Conservation (phyloP, 2,329 filamentous ascomycete genomes). For the Nemania sp. region DNA sequence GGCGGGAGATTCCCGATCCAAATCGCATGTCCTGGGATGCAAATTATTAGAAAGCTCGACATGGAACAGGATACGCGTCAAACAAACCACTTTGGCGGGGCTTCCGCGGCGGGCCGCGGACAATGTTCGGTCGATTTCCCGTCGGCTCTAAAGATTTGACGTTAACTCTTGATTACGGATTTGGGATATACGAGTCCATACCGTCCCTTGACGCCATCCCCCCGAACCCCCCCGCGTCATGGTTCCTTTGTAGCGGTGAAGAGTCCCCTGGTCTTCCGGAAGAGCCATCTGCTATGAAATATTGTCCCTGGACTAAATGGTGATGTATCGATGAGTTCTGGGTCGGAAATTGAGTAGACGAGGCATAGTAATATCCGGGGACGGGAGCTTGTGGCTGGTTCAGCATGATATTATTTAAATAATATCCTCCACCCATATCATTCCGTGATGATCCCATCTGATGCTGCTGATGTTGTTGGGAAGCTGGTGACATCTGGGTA, state of each 20-base stretch:
- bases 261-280: slow-evolving; percentile 25
- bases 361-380: slow-evolving; percentile 48
- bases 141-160: slow-evolving; percentile 36
- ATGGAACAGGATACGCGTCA: slow-evolving; percentile 7
- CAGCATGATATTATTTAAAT: slow-evolving; percentile 45
- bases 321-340: slow-evolving; percentile 42
- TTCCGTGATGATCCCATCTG: slow-evolving; percentile 38
- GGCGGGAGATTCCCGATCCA: slow-evolving; percentile 96
- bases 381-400: slow-evolving; percentile 16
- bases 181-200: slow-evolving; percentile 30
- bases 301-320: slow-evolving; percentile 44
- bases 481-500: slow-evolving; percentile 44
- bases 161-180: slow-evolving; percentile 4
- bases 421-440: slow-evolving; percentile 42
- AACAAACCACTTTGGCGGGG: slow-evolving; percentile 65
- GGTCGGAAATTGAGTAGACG: slow-evolving; percentile 44
- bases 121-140: slow-evolving; percentile 47
- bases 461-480: slow-evolving; percentile 45
- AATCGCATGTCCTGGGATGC: slow-evolving; percentile 72
- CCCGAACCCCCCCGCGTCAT: slow-evolving; percentile 23
- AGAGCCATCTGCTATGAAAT: slow-evolving; percentile 37
- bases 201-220: slow-evolving; percentile 32
- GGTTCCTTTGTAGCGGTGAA: slow-evolving; percentile 31
- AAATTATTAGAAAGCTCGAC: slow-evolving; percentile 15
- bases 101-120: slow-evolving; percentile 59